Evolutionary conservation across 805 yeast genomes (phyloP).

Genomic region (Hanseniaspora valbyensis): DNA sequence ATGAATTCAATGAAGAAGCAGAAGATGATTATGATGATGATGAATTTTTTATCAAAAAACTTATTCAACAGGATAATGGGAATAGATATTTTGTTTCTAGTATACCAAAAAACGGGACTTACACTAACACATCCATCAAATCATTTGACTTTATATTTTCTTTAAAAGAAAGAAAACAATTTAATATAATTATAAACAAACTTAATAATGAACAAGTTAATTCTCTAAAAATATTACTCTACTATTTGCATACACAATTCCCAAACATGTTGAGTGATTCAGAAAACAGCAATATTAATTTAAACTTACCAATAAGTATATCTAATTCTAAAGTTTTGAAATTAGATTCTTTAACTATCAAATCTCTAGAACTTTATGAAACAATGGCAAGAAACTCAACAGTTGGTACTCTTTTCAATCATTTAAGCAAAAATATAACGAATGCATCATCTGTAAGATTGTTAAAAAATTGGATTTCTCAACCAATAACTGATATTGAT

Average conservation of each 20-base stretch:
- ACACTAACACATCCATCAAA: slow-evolving; percentile 28
- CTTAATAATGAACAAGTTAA: slow-evolving; percentile 38
- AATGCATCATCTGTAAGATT: slow-evolving; percentile 62
- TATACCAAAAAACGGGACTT: slow-evolving; percentile 24
- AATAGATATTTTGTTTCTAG: slow-evolving; percentile 38
- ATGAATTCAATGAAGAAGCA: slow-evolving; percentile 32
- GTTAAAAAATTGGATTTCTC: slow-evolving; percentile 69
- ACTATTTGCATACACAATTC: slow-evolving; percentile 61
- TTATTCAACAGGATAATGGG: slow-evolving; percentile 38
- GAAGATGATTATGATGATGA: not conserved
- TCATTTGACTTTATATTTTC: slow-evolving; percentile 34
- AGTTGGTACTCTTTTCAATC: slow-evolving; percentile 62
- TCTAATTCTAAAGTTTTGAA: slow-evolving; percentile 37
- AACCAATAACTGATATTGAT: slow-evolving; percentile 54
- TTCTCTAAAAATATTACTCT: slow-evolving; percentile 52
- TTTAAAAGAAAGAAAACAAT: slow-evolving; percentile 23
- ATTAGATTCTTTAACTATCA: slow-evolving; percentile 69
- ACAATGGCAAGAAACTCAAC: slow-evolving; percentile 46
- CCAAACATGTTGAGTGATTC: slow-evolving; percentile 43
- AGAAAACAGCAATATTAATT: slow-evolving; percentile 32
- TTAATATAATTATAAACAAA: slow-evolving; percentile 20
- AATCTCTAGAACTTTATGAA: slow-evolving; percentile 58
- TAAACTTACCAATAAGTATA: slow-evolving; percentile 57
- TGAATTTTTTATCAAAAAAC: not conserved
- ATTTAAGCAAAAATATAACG: slow-evolving; percentile 64